Percentiles rank a stretch among this genome's conserved stretches.
These are phyloP conservation scores for Vanilla planifolia DNA, from an alignment of 106 monocot species.

Conservation along the genomic window DNA sequence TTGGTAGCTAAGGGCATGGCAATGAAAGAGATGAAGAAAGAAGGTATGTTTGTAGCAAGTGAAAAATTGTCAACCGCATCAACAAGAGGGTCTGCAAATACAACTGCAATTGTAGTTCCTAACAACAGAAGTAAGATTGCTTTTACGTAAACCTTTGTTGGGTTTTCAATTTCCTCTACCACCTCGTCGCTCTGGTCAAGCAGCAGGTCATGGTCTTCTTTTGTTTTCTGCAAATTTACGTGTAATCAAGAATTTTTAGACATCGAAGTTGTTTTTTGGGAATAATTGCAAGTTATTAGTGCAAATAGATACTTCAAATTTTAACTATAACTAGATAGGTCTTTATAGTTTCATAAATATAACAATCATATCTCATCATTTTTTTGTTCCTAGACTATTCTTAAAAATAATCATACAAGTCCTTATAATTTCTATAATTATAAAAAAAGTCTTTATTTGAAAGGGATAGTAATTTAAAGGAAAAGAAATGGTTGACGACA, in stretches of 20 bases:
- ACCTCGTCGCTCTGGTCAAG: conserved; percentile 39
- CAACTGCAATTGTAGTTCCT: conserved; percentile 57
- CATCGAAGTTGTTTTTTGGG: background rate
- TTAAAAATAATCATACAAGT: too few species aligned
- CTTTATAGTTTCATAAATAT: too few species aligned
- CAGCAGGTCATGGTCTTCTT: conserved; percentile 42
- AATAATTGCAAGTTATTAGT: too few species aligned
- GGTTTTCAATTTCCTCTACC: conserved; percentile 39
- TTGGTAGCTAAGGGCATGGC: conserved; percentile 79
- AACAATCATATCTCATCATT: too few species aligned
- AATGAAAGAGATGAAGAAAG: conserved; percentile 79
- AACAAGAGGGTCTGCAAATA: conserved; percentile 69
- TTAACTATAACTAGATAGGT: too few species aligned
- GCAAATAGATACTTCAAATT: too few species aligned
- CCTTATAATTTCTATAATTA: too few species aligned
- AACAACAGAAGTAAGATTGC: conserved; percentile 48
- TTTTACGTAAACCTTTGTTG: conserved; percentile 29
- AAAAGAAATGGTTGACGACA: too few species aligned
- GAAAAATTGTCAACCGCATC: conserved; percentile 78
- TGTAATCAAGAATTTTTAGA: background rate
- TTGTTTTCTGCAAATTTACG: conserved; percentile 46
- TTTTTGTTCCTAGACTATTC: too few species aligned
- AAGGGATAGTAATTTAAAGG: too few species aligned
- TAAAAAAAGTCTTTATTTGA: too few species aligned
- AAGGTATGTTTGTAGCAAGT: conserved; percentile 58